phyloP scores from a whole-genome alignment of 2,329 filamentous ascomycete species.

The Penicillium fuscoglaucum region DNA sequence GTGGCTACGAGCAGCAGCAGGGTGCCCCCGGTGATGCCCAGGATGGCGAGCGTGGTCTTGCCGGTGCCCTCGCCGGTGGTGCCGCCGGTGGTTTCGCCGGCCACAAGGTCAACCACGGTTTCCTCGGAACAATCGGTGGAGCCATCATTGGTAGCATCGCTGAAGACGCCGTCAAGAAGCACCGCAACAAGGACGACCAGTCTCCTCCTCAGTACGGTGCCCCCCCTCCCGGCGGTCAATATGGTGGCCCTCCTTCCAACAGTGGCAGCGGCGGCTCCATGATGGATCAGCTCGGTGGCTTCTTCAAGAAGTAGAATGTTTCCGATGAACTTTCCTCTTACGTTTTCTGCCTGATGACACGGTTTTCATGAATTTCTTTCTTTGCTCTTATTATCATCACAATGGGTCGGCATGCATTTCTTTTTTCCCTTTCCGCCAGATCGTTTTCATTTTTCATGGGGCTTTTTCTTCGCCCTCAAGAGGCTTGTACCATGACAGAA shows the following conservation, averaged over 20 bases:
- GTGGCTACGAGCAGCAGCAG: constrained; percentile 30
- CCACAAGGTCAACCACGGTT: constrained; percentile 50
- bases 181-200: constrained; percentile 39
- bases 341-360: constrained; percentile 17
- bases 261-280: constrained; percentile 22
- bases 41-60: constrained; percentile 49
- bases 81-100: constrained; percentile 49
- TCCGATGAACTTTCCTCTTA: constrained; percentile 3
- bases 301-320: constrained; percentile 40
- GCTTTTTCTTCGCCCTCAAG: constrained; percentile 1
- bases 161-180: constrained; percentile 49
- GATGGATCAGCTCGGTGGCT: constrained; percentile 39
- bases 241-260: constrained; percentile 27
- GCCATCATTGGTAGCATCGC: constrained; percentile 49
- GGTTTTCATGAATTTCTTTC: constrained; percentile 28
- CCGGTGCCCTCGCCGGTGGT: constrained; percentile 50
- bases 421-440: constrained; percentile 8
- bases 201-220: constrained; percentile 22
- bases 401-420: constrained; percentile 20
- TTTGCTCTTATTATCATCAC: constrained; percentile 6
- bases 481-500: constrained; percentile 16
- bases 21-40: constrained; percentile 41
- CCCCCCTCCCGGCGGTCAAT: constrained; percentile 13
- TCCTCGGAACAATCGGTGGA: constrained; percentile 51
- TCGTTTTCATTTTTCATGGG: constrained; percentile 11